A percentile compares a stretch with the other conserved stretches of the same genome.
phyloP scores from a whole-genome alignment of 2,329 filamentous ascomycete species.

The Alternaria angustiovoidea region DNA sequence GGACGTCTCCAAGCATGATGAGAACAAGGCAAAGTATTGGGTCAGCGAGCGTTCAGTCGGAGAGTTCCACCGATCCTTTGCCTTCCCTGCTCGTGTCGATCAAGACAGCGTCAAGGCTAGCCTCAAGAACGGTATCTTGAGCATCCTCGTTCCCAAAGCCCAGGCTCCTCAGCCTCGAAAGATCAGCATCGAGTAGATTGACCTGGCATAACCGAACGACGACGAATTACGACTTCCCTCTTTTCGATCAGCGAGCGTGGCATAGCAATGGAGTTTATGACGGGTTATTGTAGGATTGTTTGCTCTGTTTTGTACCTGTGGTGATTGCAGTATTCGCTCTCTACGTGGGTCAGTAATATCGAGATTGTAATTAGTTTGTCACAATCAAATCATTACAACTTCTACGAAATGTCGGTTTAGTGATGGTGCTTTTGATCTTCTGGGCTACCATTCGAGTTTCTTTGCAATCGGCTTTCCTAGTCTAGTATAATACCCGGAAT shows the following conservation, averaged over 20 bases:
- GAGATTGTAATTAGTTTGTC: background rate
- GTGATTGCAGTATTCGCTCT: background rate
- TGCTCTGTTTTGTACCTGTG: background rate
- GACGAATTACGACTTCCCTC: background rate
- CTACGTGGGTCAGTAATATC: background rate
- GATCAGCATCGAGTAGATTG: conserved; percentile 63
- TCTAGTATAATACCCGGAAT: background rate
- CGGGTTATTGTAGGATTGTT: background rate
- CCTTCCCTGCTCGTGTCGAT: conserved; percentile 65
- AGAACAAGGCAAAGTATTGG: conserved; percentile 73
- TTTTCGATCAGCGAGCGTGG: conserved; percentile 1
- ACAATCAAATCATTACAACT: background rate
- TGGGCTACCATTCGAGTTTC: background rate
- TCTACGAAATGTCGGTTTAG: background rate
- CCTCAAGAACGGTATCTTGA: conserved; percentile 68
- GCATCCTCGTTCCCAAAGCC: conserved; percentile 65
- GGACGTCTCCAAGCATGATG: conserved; percentile 50
- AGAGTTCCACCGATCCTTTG: conserved; percentile 67
- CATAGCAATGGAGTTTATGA: conserved; percentile 3
- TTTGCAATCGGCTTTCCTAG: background rate
- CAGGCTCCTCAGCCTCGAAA: conserved; percentile 58
- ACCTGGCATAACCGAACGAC: background rate
- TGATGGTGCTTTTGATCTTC: background rate
- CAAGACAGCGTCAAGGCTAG: conserved; percentile 68
- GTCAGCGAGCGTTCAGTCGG: conserved; percentile 67